Conservation (phyloP, 768 basidiomycete genomes). For the Lyophyllum semitale region DNA sequence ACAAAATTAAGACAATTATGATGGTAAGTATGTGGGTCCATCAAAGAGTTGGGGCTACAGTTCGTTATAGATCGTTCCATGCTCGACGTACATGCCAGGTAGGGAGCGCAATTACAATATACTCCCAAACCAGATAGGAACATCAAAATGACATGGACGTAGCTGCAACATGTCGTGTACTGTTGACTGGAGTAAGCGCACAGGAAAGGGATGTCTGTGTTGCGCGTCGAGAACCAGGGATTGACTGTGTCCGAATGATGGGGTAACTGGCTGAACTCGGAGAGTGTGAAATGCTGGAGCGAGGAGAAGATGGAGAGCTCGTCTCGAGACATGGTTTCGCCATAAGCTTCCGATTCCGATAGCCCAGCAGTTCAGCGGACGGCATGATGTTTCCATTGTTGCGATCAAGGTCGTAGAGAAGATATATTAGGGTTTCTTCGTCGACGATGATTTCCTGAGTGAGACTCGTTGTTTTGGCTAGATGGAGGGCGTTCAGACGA, state of each 20-base stretch:
- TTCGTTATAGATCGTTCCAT: slow-evolving; percentile 1
- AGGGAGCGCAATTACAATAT: slow-evolving; percentile 5
- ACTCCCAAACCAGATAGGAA: slow-evolving; percentile 4
- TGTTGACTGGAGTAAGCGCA: slow-evolving; percentile 37
- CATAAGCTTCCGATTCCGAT: slow-evolving; percentile 34
- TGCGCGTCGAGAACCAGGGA: slow-evolving; percentile 25
- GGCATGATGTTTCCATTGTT: slow-evolving; percentile 51
- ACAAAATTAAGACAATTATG: slow-evolving; percentile 11
- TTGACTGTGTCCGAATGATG: slow-evolving; percentile 1
- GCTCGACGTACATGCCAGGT: slow-evolving; percentile 1
- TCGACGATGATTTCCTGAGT: slow-evolving; percentile 74
- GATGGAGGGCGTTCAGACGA: slow-evolving; percentile 29
- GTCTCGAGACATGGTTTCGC: slow-evolving; percentile 7
- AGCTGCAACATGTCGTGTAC: slow-evolving; percentile 2
- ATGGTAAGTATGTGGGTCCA: slow-evolving; percentile 1
- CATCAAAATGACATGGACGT: slow-evolving; percentile 12
- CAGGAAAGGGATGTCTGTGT: slow-evolving; percentile 43
- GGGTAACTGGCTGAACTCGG: slow-evolving; percentile 16
- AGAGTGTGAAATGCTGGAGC: slow-evolving; percentile 5
- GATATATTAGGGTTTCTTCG: slow-evolving; percentile 58
- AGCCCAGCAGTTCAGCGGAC: slow-evolving; percentile 59
- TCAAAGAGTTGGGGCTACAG: neutral
- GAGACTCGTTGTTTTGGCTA: slow-evolving; percentile 56
- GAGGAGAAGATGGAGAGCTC: neutral
- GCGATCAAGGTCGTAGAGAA: slow-evolving; percentile 72